phyloP scores from a whole-genome alignment of 2,329 filamentous ascomycete genomes.

The Huntiella savannae region DNA sequence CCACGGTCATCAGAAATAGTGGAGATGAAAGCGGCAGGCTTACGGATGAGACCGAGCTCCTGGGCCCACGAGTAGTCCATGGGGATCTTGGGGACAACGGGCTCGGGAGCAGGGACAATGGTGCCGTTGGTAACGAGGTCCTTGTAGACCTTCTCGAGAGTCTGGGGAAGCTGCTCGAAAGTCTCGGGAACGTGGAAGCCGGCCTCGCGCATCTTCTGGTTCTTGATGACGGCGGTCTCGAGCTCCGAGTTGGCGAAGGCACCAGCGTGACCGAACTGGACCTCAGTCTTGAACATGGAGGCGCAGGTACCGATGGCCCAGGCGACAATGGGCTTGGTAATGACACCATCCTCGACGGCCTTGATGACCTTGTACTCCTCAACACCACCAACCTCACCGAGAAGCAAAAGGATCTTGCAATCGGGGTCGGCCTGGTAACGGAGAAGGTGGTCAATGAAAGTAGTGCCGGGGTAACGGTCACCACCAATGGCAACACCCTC shows the following conservation, averaged over 20 bases:
- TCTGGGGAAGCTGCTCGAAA: slow-evolving; percentile 78
- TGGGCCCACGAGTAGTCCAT: slow-evolving; percentile 99
- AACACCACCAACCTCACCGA: slow-evolving; percentile 97
- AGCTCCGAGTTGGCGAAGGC: slow-evolving; percentile 98
- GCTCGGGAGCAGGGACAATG: slow-evolving; percentile 74
- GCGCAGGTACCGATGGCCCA: slow-evolving; percentile 99
- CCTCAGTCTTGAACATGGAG: slow-evolving; percentile 99
- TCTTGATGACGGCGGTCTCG: slow-evolving; percentile 92
- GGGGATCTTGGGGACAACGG: slow-evolving; percentile 92
- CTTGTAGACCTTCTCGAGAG: slow-evolving; percentile 69
- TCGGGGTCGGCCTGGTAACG: slow-evolving; percentile 91
- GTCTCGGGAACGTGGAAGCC: slow-evolving; percentile 89
- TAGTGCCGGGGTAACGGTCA: slow-evolving; percentile 96
- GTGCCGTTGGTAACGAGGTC: slow-evolving; percentile 68
- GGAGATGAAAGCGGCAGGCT: slow-evolving; percentile 98
- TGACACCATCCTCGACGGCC: slow-evolving; percentile 79
- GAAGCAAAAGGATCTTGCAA: slow-evolving; percentile 89
- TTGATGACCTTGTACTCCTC: slow-evolving; percentile 99
- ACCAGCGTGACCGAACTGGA: slow-evolving; percentile 97
- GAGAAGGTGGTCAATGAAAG: slow-evolving; percentile 96
- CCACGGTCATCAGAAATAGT: slow-evolving; percentile 99
- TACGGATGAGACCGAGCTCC: slow-evolving; percentile 97
- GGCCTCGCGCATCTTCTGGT: slow-evolving; percentile 87
- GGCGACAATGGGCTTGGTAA: slow-evolving; percentile 96
- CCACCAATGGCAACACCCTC: slow-evolving; percentile 99